These are phyloP conservation scores for Paratinospora sagittata DNA, from an alignment of 164 flowering plant species.

Conservation along the genomic window DNA sequence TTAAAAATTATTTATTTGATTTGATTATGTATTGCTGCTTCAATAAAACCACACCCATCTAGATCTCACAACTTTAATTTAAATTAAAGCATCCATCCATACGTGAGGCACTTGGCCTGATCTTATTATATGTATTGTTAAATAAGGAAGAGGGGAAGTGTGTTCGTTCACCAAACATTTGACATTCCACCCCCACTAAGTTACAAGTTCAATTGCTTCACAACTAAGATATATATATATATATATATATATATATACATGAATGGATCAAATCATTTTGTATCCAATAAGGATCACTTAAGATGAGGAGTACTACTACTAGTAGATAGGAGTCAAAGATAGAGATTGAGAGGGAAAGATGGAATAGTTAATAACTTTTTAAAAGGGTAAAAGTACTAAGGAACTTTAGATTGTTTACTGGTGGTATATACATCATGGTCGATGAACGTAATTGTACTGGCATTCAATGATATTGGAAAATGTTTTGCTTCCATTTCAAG, in stretches of 20 bases:
- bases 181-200: not conserved
- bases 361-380: not conserved
- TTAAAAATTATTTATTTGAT: not conserved
- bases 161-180: constrained; percentile 8
- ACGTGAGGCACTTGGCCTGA: not conserved
- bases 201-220: constrained; percentile 1
- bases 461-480: too few species aligned
- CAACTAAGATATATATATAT: not conserved
- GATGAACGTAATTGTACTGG: too few species aligned
- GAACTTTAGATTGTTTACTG: not conserved
- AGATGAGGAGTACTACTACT: not conserved
- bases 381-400: not conserved
- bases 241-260: not conserved
- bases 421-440: too few species aligned
- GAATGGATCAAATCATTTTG: constrained; percentile 1
- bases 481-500: too few species aligned
- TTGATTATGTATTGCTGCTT: not conserved
- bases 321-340: not conserved
- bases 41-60: not conserved
- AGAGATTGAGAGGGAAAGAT: not conserved
- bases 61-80: constrained; percentile 1
- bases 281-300: not conserved
- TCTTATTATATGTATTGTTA: too few species aligned
- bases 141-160: not conserved
- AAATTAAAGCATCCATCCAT: not conserved